Conservation (phyloP, 2,329 filamentous ascomycete genomes). For the Tolypocladium sp. region DNA sequence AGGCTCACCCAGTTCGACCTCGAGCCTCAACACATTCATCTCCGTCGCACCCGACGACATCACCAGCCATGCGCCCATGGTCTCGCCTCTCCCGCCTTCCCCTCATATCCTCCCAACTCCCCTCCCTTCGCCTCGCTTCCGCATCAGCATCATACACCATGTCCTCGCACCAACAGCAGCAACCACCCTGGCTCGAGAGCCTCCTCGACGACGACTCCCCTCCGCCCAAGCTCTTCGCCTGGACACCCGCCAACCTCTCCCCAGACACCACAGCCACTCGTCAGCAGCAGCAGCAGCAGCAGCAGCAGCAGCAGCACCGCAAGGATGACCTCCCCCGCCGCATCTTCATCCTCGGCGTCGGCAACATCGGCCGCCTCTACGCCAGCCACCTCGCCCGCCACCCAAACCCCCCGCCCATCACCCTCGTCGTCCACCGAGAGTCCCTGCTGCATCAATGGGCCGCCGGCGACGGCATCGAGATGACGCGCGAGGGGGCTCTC, state of each 20-base stretch:
- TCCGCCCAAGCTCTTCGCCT: conserved; percentile 27
- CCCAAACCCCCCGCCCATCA: conserved; percentile 58
- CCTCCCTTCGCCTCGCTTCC: background rate
- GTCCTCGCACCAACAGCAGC: background rate
- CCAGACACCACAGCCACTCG: conserved; percentile 4
- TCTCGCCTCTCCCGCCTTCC: background rate
- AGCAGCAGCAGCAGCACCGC: background rate
- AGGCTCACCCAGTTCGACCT: background rate
- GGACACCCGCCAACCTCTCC: conserved; percentile 20
- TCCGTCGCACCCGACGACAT: background rate
- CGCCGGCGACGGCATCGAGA: conserved; percentile 31
- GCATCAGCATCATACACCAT: background rate
- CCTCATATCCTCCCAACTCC: background rate
- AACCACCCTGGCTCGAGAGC: conserved; percentile 21
- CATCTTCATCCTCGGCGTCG: conserved; percentile 71
- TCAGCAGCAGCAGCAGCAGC: background rate
- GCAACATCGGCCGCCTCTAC: conserved; percentile 73
- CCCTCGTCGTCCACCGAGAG: conserved; percentile 64
- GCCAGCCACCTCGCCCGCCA: conserved; percentile 61
- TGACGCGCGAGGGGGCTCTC: conserved; percentile 24
- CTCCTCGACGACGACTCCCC: conserved; percentile 14
- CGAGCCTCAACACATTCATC: background rate
- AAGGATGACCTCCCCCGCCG: conserved; percentile 24
- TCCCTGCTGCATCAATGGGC: conserved; percentile 40
- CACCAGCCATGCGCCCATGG: background rate